These are phyloP conservation scores for Apostasia shenzhenica DNA, from an alignment of 106 monocot genomes.

Conservation along the genomic window DNA sequence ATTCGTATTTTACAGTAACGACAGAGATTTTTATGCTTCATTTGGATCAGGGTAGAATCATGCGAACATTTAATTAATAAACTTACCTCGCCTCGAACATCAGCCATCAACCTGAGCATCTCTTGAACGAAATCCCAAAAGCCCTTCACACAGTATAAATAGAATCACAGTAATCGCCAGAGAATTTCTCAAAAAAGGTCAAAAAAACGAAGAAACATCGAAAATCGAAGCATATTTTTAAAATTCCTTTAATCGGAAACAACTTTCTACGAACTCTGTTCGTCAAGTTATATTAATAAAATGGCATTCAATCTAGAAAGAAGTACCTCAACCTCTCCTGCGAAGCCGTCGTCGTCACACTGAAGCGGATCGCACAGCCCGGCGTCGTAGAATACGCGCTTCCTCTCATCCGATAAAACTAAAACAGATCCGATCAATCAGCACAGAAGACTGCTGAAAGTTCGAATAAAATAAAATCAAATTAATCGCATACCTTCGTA, in stretches of 20 bases:
- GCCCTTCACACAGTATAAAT: conserved; percentile 1
- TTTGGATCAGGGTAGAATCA: too few relatives aligned
- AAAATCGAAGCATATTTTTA: too few relatives aligned
- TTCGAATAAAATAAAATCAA: neutral
- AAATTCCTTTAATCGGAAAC: too few relatives aligned
- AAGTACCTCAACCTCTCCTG: conserved; percentile 38
- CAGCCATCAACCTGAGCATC: conserved; percentile 6
- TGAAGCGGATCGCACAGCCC: conserved; percentile 40
- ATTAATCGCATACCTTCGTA: conserved; percentile 40
- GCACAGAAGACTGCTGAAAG: neutral
- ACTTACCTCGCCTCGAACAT: conserved; percentile 1
- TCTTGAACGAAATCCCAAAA: conserved; percentile 13
- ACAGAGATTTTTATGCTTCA: neutral
- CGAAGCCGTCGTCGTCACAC: conserved; percentile 29
- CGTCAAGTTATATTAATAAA: too few relatives aligned
- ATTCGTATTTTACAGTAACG: neutral
- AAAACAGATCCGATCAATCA: neutral
- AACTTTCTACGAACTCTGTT: too few relatives aligned
- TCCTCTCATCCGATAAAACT: conserved; percentile 55
- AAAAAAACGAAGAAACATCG: too few relatives aligned
- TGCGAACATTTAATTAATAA: neutral
- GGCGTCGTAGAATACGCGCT: conserved; percentile 39
- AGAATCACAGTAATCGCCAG: too few relatives aligned
- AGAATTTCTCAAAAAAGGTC: too few relatives aligned
- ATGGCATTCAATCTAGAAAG: too few relatives aligned